Evolutionary conservation across 2,329 filamentous ascomycete species (phyloP).

Genomic region (Scytalidium sp.): DNA sequence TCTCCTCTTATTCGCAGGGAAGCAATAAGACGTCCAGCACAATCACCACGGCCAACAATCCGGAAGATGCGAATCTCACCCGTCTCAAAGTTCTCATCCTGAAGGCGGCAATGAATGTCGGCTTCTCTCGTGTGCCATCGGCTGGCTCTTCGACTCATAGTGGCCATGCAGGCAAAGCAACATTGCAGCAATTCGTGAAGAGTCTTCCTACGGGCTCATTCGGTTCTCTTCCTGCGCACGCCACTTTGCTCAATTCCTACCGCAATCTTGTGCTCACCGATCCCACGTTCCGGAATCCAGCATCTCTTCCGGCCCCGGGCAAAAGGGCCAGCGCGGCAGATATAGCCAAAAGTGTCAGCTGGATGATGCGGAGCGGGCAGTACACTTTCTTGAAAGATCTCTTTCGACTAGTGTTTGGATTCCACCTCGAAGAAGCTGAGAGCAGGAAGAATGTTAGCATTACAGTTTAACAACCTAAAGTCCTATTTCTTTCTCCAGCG

Average conservation of each 20-base stretch:
- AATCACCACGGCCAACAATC: conserved; percentile 60
- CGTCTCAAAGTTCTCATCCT: conserved; percentile 77
- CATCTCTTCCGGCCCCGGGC: conserved; percentile 52
- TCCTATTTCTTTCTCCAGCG: background rate
- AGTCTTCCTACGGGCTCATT: conserved; percentile 74
- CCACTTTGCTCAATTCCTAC: conserved; percentile 72
- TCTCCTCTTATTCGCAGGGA: conserved; percentile 76
- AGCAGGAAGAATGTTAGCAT: conserved; percentile 64
- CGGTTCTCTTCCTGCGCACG: conserved; percentile 68
- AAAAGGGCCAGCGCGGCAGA: conserved; percentile 68
- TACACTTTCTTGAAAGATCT: conserved; percentile 81
- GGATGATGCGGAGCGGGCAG: conserved; percentile 69
- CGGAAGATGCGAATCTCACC: conserved; percentile 74
- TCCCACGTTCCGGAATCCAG: conserved; percentile 56
- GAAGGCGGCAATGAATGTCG: conserved; percentile 82
- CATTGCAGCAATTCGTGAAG: conserved; percentile 74
- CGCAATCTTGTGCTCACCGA: conserved; percentile 76
- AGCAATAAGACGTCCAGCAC: conserved; percentile 66
- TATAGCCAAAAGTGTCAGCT: conserved; percentile 73
- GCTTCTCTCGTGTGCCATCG: conserved; percentile 60
- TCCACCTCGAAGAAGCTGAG: conserved; percentile 75
- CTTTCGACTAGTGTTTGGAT: conserved; percentile 81
- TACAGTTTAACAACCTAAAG: conserved; percentile 38
- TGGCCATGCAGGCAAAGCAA: conserved; percentile 29
- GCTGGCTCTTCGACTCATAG: conserved; percentile 20